Percentiles rank a stretch among this genome's conserved stretches.
Evolutionary conservation across 2,329 filamentous ascomycete genomes (phyloP).

Genomic region (Ophiosphaerella narmari): DNA sequence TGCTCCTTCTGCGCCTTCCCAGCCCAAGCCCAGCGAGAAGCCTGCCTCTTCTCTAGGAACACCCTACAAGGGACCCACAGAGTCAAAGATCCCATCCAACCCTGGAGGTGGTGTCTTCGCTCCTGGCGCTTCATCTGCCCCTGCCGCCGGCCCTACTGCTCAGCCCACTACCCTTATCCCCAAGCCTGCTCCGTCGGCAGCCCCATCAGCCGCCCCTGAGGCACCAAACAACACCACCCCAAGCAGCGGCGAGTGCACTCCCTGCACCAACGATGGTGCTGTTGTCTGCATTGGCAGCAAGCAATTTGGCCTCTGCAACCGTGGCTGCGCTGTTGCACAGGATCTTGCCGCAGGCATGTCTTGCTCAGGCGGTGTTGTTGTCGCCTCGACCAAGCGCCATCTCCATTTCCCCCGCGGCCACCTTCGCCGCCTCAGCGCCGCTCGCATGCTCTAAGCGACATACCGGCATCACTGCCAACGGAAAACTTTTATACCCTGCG

Average conservation of each 20-base stretch:
- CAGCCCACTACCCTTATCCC: slow-evolving; percentile 8
- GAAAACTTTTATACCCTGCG: slow-evolving; percentile 9
- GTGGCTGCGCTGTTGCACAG: slow-evolving; percentile 48
- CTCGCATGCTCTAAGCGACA: slow-evolving; percentile 24
- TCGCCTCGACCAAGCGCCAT: slow-evolving; percentile 19
- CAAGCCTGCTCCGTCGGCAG: slow-evolving; percentile 10
- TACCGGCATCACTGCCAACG: slow-evolving; percentile 1
- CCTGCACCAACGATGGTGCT: slow-evolving; percentile 48
- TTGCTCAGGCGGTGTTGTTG: slow-evolving; percentile 44
- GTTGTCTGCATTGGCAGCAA: slow-evolving; percentile 51
- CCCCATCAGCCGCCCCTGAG: slow-evolving; percentile 7
- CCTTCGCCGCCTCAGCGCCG: slow-evolving; percentile 33
- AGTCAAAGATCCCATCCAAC: slow-evolving; percentile 14
- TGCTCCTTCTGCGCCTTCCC: slow-evolving; percentile 1
- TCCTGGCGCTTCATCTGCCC: slow-evolving; percentile 38
- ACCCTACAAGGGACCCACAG: slow-evolving; percentile 5
- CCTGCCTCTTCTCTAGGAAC: slow-evolving; percentile 6
- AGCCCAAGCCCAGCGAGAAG: not conserved
- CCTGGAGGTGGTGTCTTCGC: slow-evolving; percentile 28
- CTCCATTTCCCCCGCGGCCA: slow-evolving; percentile 31
- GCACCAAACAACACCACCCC: slow-evolving; percentile 14
- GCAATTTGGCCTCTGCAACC: slow-evolving; percentile 53
- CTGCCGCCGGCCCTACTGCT: slow-evolving; percentile 10
- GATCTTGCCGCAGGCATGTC: slow-evolving; percentile 48
- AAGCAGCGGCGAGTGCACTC: slow-evolving; percentile 24